phyloP scores from a whole-genome alignment of 2,329 filamentous ascomycete species.

The Fusarium sp. region DNA sequence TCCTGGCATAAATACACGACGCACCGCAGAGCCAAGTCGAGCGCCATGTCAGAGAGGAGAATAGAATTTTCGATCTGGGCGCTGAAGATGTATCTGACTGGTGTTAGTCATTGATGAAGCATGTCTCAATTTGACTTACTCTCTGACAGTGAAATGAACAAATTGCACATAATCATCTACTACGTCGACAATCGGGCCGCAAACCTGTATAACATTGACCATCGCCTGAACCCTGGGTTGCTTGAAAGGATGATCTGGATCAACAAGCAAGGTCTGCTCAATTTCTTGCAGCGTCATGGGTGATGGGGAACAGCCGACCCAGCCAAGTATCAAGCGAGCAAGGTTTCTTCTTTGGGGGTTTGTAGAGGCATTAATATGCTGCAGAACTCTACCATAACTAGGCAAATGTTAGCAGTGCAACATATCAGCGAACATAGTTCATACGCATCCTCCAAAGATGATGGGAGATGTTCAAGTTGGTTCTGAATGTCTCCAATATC shows the following conservation, averaged over 20 bases:
- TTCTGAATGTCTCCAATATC: rapidly evolving
- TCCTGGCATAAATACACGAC: rapidly evolving
- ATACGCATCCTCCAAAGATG: neutral
- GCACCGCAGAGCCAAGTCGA: neutral
- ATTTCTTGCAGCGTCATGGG: rapidly evolving
- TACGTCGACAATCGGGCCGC: neutral
- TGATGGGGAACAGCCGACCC: neutral
- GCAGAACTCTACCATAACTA: neutral
- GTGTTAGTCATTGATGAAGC: rapidly evolving
- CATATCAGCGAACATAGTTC: rapidly evolving
- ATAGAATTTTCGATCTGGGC: rapidly evolving
- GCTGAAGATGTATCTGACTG: rapidly evolving
- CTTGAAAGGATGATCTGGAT: rapidly evolving
- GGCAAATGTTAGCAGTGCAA: rapidly evolving
- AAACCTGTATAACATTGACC: rapidly evolving
- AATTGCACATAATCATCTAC: neutral
- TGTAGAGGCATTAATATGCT: rapidly evolving
- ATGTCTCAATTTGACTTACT: rapidly evolving
- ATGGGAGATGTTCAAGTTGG: rapidly evolving
- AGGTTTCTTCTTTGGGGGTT: rapidly evolving
- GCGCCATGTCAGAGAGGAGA: rapidly evolving
- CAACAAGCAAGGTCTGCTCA: rapidly evolving
- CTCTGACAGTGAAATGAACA: rapidly evolving
- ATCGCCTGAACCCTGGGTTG: rapidly evolving
- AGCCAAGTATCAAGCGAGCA: neutral